Evolutionary conservation across 306 rosid genomes (phyloP), one percentile per base, ranked within the genome.

Genomic region (Ziziphus jujuba): DNA sequence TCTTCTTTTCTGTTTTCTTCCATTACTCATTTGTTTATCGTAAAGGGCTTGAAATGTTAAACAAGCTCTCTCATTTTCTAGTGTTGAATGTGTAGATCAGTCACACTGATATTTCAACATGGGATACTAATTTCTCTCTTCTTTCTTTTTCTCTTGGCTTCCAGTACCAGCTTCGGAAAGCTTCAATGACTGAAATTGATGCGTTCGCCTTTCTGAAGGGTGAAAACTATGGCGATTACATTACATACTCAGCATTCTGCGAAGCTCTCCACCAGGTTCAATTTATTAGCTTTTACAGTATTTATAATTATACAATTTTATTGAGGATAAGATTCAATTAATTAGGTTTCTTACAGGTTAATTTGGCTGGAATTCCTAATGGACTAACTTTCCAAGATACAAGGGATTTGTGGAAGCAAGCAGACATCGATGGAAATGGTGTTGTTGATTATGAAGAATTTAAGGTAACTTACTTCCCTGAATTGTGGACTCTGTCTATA

Each of bases 151-250:
- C 28, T 38, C 19, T 54, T 55, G 59, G 57, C 64, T 80, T 79
- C 51, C 83, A 87, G 99, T 72, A 67, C 72, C 92, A 86, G 65
- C 84, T 93, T 20, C 87, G 87, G 51, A 86, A 89, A 83, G 89
- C 83, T 48, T 90, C 89, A 24, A 51, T 90, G 80, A 83, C 99
- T 14, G 99, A 87, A 77, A 79, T 69, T 22, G 92, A 85, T 75
- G 91, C 96, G 61, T 85, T 90, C 60, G 84, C 97, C 59, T 85
- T 90, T 80, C 75, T 93, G 67, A 87, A 87, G 86, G 96, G 87
- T 6, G 96, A 82, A 78, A 79, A 63, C 72, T 66, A 48, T 33
- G 85, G 75, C 51, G 85, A 87, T 75, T 72, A 78, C 54, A 87
- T 90, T 34, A 85, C 95, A 45, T 88, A 76, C 75, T 62, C 69